Base-by-base conservation (phyloP, 2,329 filamentous ascomycete species). In the Chaetomiaceae sp. region DNA sequence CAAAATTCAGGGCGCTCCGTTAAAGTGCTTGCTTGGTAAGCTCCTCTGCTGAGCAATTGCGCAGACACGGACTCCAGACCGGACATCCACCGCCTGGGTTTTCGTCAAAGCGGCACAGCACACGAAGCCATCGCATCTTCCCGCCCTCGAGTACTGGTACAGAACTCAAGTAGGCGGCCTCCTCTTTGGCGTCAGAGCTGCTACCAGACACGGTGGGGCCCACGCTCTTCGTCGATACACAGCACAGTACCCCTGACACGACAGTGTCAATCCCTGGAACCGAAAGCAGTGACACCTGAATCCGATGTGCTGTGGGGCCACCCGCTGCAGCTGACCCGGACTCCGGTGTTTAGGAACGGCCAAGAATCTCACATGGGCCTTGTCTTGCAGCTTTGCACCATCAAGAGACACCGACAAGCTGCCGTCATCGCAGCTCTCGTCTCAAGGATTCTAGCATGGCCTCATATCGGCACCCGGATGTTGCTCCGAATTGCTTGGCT, bases 261-360 rank as follows among this genome's bases (percentile, higher is more conserved):
- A n/a, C n/a, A n/a, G n/a, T n/a, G n/a, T n/a, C n/a, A n/a, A 45
- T 32, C 34, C 29, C 46, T 25, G 42, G 37, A 48, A 48, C 45
- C 33, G 30, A 40, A 47, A 36, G 33, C 14, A 41, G 37, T 51
- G 48, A 49, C 45, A n/a, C n/a, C n/a, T n/a, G n/a, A n/a, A n/a
- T n/a, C n/a, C n/a, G n/a, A n/a, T n/a, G n/a, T n/a, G n/a, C n/a
- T n/a, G n/a, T n/a, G n/a, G n/a, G n/a, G n/a, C n/a, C n/a, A n/a
- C n/a, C n/a, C 45, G 29, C 21, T 32, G 32, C 27, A 25, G 23
- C 32, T 46, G 51, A 42, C 48, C 55, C 33, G 32, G 42, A 25
- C 38, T 46, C 46, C 49, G 53, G 46, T 21, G 53, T 55, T 55
- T 51, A 46, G 45, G 38, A 48, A 23, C 44, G 42, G 29, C 42